Evolutionary conservation across 129 eudicot species (phyloP), one percentile per base, ranked within the genome.

Genomic region (Sambucus nigra): DNA sequence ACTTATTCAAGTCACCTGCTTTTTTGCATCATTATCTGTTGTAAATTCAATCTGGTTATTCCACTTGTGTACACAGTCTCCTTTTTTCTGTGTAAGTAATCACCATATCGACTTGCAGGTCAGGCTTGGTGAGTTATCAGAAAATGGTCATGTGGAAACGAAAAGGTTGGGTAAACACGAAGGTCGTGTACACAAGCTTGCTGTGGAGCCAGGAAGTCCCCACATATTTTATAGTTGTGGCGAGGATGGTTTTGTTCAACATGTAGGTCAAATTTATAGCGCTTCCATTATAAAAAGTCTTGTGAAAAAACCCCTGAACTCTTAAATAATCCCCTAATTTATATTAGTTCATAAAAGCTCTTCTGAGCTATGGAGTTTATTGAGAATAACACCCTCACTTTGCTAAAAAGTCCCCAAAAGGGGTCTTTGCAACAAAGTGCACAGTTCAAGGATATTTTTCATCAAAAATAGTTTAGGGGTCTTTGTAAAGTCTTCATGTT

Each of bases 171-270:
- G 87, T 47, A 77, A 69, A 76, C 96, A 88, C 79, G 91, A 70
- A 58, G 96, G 91, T 18, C 78, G 87, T 14, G 84, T 88, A 51
- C 94, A 80, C 75, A 72, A 78, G 52, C 84, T 88, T 59, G 96
- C 96, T 1, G 79, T 83, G 28, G 96, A 83, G 69, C 96, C 96
- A 14, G 91, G 94, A 57, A 77, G 82, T 67, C 91, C 96, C 51
- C 86, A 80, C 76, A 63, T 79, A 69, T 65, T 88, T 19, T 88
- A 88, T 67, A 88, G 96, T 67, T 88, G 96, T 53, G 94, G 89
- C 18, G 87, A 83, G 61, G 96, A 88, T 65, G 94, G 96, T 50
- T 75, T 77, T 59, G 87, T 88, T 69, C 87, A 77, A 64, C 94
- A 73, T 38, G 96, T 88, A 63, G 53, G 88, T 73, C 40, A 67